Evolutionary conservation across 495 filamentous ascomycete species (phyloP).

Genomic region (Parathielavia appendiculata): DNA sequence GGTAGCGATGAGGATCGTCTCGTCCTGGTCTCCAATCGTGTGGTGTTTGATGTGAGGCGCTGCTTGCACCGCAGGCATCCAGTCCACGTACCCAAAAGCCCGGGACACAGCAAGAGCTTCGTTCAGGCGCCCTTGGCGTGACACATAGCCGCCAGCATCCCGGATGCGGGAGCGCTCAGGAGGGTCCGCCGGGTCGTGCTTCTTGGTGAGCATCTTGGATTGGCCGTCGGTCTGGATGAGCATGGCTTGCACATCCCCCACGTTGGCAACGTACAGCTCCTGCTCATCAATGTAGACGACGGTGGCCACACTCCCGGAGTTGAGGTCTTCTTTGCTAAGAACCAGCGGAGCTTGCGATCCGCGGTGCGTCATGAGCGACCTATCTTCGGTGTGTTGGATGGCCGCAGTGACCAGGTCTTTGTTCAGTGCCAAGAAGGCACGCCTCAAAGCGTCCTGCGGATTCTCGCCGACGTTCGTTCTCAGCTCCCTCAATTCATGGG

Average conservation of each 20-base stretch:
- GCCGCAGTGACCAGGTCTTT: slow-evolving; percentile 87
- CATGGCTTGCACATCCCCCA: slow-evolving; percentile 91
- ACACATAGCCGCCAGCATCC: slow-evolving; percentile 92
- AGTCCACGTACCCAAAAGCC: slow-evolving; percentile 87
- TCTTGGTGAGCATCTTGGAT: slow-evolving; percentile 73
- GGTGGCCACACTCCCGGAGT: slow-evolving; percentile 85
- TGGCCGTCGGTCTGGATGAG: slow-evolving; percentile 83
- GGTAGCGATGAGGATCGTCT: slow-evolving; percentile 87
- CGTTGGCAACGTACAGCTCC: slow-evolving; percentile 90
- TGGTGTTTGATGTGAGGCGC: slow-evolving; percentile 78
- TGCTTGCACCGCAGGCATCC: slow-evolving; percentile 90
- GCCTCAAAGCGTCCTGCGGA: slow-evolving; percentile 74
- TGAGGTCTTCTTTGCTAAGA: slow-evolving; percentile 79
- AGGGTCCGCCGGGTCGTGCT: slow-evolving; percentile 85
- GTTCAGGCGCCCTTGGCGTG: slow-evolving; percentile 87
- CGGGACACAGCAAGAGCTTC: slow-evolving; percentile 86
- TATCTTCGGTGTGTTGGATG: slow-evolving; percentile 75
- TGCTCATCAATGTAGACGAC: slow-evolving; percentile 83
- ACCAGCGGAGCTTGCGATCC: slow-evolving; percentile 63
- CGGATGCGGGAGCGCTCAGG: slow-evolving; percentile 83
- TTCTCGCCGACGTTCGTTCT: slow-evolving; percentile 55
- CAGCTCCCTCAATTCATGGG: slow-evolving; percentile 70
- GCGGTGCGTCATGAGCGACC: slow-evolving; percentile 56
- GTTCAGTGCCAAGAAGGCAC: slow-evolving; percentile 84
- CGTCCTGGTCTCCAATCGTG: slow-evolving; percentile 81